Conservation (phyloP, 2,329 filamentous ascomycete species). For the Grosmannia penicillata region DNA sequence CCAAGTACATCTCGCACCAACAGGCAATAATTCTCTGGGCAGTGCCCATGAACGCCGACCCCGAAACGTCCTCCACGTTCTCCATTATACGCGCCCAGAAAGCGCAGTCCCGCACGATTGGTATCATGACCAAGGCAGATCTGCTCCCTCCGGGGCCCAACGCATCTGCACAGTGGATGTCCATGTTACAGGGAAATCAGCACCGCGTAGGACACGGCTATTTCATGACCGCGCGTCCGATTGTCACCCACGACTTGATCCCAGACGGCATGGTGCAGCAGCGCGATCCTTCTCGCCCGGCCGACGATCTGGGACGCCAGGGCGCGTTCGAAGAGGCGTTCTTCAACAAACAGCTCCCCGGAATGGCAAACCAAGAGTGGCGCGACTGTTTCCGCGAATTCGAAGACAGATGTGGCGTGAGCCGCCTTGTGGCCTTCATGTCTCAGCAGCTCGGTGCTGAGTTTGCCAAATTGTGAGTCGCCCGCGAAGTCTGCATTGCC, state of each 20-base stretch:
- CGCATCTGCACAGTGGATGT: conserved; percentile 37
- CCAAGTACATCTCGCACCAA: conserved; percentile 51
- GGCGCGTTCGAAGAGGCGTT: conserved; percentile 35
- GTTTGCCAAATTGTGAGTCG: conserved; percentile 33
- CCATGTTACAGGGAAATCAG: conserved; percentile 45
- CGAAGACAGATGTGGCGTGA: conserved; percentile 34
- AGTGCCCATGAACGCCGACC: conserved; percentile 63
- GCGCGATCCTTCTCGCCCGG: conserved; percentile 8
- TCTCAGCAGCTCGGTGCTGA: conserved; percentile 37
- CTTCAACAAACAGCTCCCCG: conserved; percentile 22
- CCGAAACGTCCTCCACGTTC: conserved; percentile 59
- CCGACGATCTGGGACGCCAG: conserved; percentile 36
- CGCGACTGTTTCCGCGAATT: conserved; percentile 31
- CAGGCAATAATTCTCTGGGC: conserved; percentile 67
- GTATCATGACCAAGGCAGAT: conserved; percentile 78
- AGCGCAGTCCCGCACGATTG: conserved; percentile 47
- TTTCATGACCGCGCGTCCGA: conserved; percentile 59
- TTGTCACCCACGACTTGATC: conserved; percentile 1
- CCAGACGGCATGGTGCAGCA: conserved; percentile 4
- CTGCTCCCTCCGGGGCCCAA: conserved; percentile 40
- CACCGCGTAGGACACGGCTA: conserved; percentile 61
- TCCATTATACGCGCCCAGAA: conserved; percentile 43
- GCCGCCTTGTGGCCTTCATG: conserved; percentile 35
- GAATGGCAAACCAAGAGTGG: conserved; percentile 26
- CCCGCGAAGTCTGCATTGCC: too few relatives aligned